Base-by-base conservation (phyloP, 2,329 filamentous ascomycete species). In the Tolypocladium guangdongense region DNA sequence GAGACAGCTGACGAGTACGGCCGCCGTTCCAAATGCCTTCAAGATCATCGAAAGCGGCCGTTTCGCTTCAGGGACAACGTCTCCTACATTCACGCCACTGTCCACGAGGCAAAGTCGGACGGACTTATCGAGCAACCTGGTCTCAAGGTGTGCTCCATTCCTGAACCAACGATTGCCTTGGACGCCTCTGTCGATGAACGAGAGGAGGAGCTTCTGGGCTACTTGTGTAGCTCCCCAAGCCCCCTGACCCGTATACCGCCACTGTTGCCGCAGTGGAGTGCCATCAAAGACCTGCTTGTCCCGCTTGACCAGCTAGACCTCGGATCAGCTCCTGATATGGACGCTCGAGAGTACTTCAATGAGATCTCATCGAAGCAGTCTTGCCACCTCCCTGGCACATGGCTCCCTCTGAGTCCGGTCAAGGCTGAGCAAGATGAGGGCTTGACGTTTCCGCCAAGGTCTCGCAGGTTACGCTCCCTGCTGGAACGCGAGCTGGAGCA, bases 371-470 rank as follows among this genome's bases (percentile, higher is more conserved):
- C 49, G 16, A 61, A 59, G 51, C 51, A 33, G 16, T 52, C 52
- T 24, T 59, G 61, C 51, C 55, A 61, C 46, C 50, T 68, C 4
- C 49, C 58, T 4, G 39, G 41, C 0, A 53, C 62, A 39, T 70
- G 67, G 65, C 61, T 71, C 12, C 68, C 68, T 14, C 50, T 71
- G 1, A 57, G 52, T 18, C 48, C 58, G 6, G 55, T 62, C 7
- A 54, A 56, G 22, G 4, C 30, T 7, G 58, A 61, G 1, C 62
- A 57, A 2, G 66, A 68, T 10, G 63, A 67, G 49, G 61, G 64
- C 1, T 49, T 69, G 1, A 32, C 8, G 0, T 67, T 69, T 33
- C 58, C 67, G 3, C 51, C 56, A 1, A 43, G 55, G 3, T 43
- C 59, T 12, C 52, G 49, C 18, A 58, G 60, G 49, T 56, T 66